Evolutionary conservation across 225 moss, liverwort and hornwort species (phyloP), one percentile per base, ranked within the genome.

Genomic region (Straminergon stramineum): DNA sequence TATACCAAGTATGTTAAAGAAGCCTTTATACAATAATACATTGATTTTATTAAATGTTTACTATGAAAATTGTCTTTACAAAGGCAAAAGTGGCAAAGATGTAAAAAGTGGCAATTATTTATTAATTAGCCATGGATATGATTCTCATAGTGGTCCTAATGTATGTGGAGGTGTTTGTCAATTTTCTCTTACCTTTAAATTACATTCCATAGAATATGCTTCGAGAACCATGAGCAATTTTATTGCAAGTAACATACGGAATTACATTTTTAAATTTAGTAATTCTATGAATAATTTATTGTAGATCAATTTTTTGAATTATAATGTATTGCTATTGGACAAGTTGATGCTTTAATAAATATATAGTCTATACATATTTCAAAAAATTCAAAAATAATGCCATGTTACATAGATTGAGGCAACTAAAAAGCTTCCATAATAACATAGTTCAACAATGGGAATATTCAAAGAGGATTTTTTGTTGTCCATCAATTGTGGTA

Each of bases 161-260:
- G 21, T 68, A 26, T 1, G 0, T 15, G 3, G 3, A 5, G 15
- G 24, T 41, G 13, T 24, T 2, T 68, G 3, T 3, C 4, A 37
- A 0, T 37, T 68, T 37, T 12, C 21, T 68, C 68, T 37, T 8
- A 41, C 5, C 24, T 41, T 0, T 5, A 1, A 68, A 71, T 71
- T 5, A 26, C 41, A 71, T 41, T 71, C 70, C 1, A 41, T 24
- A 71, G 24, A 71, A 9, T 5, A 41, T 24, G 5, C 8, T 39
- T 71, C 24, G 26, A 70, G 0, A 15, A 70, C 5, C 4, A 39
- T 41, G 2, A 3, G 6, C 0, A 0, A 39, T 41, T 26, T 70
- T 2, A 70, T 41, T 70, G 24, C 20, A 70, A 41, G 1, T 70
- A 24, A 39, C 4, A 70, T 23, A 23, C 13, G 7, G 23, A 70